phyloP scores from a whole-genome alignment of 148 eudicot species.

The Arctostaphylos glauca region DNA sequence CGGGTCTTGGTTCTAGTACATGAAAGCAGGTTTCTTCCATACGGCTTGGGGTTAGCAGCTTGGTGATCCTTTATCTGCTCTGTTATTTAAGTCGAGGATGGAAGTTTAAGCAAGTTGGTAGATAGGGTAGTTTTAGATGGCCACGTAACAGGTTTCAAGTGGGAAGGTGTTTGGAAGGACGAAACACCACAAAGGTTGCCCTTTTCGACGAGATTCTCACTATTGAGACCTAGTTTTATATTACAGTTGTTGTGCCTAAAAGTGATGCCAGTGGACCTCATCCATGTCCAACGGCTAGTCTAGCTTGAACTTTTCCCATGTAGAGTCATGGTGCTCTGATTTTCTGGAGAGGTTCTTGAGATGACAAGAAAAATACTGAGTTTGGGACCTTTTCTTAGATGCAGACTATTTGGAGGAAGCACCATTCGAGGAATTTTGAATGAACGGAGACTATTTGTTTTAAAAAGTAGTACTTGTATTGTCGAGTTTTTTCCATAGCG shows the following conservation, averaged over 20 bases:
- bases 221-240: neutral
- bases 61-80: neutral
- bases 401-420: neutral
- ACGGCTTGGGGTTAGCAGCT: neutral
- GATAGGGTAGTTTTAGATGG: neutral
- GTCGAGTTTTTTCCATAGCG: neutral
- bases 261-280: neutral
- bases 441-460: neutral
- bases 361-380: neutral
- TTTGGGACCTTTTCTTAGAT: slow-evolving; percentile 3
- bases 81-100: neutral
- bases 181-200: neutral
- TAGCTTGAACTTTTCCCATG: neutral
- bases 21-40: neutral
- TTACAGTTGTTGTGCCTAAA: neutral
- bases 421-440: neutral
- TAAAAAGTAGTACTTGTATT: neutral
- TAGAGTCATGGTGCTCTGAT: neutral
- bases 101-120: neutral
- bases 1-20: neutral
- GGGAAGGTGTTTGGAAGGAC: neutral
- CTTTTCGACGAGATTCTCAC: neutral
- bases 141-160: neutral
- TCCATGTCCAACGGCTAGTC: neutral
- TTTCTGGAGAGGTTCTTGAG: neutral